A percentile compares a stretch with the other conserved stretches of the same genome.
phyloP scores from a whole-genome alignment of 192 early-diverging fungal genomes.

The Chytriomyces hyalinus region DNA sequence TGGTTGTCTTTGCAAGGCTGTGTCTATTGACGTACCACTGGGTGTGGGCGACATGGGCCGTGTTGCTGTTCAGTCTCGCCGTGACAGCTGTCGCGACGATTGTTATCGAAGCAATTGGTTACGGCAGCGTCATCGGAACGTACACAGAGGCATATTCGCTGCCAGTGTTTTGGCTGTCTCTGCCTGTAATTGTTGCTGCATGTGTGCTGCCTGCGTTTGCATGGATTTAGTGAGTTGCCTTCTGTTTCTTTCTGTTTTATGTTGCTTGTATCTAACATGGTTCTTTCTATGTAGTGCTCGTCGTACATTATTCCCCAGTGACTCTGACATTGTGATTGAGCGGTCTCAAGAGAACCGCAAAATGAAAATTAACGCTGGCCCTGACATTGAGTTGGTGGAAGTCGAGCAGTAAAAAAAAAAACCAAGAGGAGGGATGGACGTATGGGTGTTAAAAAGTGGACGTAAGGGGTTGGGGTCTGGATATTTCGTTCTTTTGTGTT shows the following conservation, averaged over 20 bases:
- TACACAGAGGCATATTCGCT: conserved; percentile 43
- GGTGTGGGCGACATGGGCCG: conserved; percentile 43
- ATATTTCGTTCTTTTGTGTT: no score
- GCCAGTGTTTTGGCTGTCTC: conserved; percentile 42
- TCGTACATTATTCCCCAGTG: conserved; percentile 30
- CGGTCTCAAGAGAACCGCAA: not conserved
- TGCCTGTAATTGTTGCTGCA: conserved; percentile 30
- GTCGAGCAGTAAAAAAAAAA: conserved; percentile 4
- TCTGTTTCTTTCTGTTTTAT: not conserved
- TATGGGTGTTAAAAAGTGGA: no score
- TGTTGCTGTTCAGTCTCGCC: conserved; percentile 30
- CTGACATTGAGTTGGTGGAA: conserved; percentile 18
- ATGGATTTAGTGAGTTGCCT: conserved; percentile 42
- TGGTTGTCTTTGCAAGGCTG: conserved; percentile 47
- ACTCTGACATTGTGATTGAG: conserved; percentile 44
- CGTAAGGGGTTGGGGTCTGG: no score
- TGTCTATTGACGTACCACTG: conserved; percentile 43
- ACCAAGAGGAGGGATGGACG: no score
- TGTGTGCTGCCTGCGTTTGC: conserved; percentile 39
- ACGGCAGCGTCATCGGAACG: conserved; percentile 36
- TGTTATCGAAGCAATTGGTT: conserved; percentile 39
- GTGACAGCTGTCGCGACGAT: conserved; percentile 44
- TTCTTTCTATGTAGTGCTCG: conserved; percentile 21
- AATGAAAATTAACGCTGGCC: conserved; percentile 4
- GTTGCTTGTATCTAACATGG: not conserved